phyloP scores from a whole-genome alignment of 208 protist genomes.

The Wallacemonas sp. region DNA sequence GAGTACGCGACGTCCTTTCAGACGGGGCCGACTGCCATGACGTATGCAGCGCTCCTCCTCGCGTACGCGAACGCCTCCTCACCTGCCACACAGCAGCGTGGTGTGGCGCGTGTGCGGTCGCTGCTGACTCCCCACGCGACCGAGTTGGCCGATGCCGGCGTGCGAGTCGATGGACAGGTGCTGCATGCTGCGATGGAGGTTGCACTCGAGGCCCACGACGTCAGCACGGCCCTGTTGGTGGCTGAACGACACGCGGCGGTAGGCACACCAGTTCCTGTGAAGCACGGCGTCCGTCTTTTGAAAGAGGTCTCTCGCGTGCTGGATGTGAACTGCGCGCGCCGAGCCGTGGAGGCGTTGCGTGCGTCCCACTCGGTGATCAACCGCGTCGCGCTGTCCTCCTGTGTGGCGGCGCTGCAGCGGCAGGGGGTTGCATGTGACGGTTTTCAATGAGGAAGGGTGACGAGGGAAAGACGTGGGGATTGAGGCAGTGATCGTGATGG shows the following conservation, averaged over 20 bases:
- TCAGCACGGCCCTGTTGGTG: constrained; percentile 40
- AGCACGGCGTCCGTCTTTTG: constrained; percentile 54
- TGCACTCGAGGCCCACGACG: constrained; percentile 54
- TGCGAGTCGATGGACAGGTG: constrained; percentile 23
- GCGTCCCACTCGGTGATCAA: constrained; percentile 57
- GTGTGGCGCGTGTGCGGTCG: constrained; percentile 12
- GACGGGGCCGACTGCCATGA: constrained; percentile 24
- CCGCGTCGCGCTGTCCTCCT: constrained; percentile 41
- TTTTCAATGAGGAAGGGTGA: constrained; percentile 37
- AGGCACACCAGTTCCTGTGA: constrained; percentile 40
- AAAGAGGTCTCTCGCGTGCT: constrained; percentile 31
- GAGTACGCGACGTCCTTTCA: constrained; percentile 35
- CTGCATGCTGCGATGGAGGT: constrained; percentile 57
- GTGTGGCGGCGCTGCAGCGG: constrained; percentile 37
- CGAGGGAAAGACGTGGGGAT: no score
- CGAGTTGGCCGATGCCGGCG: constrained; percentile 31
- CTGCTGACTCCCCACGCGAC: constrained; percentile 18
- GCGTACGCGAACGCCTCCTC: constrained; percentile 28
- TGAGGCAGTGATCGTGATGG: no score
- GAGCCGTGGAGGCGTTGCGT: constrained; percentile 38
- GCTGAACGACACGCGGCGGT: constrained; percentile 41
- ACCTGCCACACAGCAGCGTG: constrained; percentile 19
- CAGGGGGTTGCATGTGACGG: no score
- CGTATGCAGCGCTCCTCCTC: constrained; percentile 47
- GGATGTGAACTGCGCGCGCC: constrained; percentile 45